phyloP scores from a whole-genome alignment of 768 basidiomycete species.

The Termitomyces sp. region DNA sequence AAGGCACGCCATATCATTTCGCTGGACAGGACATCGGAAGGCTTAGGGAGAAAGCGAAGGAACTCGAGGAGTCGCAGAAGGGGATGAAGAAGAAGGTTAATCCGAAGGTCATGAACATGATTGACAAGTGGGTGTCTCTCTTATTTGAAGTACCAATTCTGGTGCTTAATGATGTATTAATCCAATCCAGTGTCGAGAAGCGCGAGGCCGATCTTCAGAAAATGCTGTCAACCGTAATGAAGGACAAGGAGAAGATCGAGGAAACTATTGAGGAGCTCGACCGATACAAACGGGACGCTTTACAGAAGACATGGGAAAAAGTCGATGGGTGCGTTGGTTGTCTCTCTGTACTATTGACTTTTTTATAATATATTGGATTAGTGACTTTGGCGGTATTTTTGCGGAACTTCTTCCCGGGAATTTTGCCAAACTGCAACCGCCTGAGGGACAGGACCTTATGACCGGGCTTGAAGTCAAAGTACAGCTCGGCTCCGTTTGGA shows the following conservation, averaged over 20 bases:
- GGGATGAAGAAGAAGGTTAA: slow-evolving; percentile 96
- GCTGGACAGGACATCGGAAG: slow-evolving; percentile 51
- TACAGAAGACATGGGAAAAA: slow-evolving; percentile 94
- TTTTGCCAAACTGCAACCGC: slow-evolving; percentile 91
- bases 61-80: slow-evolving; percentile 74
- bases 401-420: slow-evolving; percentile 94
- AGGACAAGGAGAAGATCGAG: slow-evolving; percentile 94
- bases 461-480: slow-evolving; percentile 98
- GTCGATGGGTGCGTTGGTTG: slow-evolving; percentile 72
- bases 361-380: slow-evolving; percentile 24
- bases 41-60: slow-evolving; percentile 59
- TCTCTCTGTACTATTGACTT: neutral
- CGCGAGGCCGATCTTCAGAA: slow-evolving; percentile 81
- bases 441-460: slow-evolving; percentile 90
- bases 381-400: slow-evolving; percentile 96
- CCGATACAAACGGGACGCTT: slow-evolving; percentile 87
- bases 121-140: slow-evolving; percentile 67
- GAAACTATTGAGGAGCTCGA: slow-evolving; percentile 91
- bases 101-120: slow-evolving; percentile 92
- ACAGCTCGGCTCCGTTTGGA: slow-evolving; percentile 92
- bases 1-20: slow-evolving; percentile 82
- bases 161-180: neutral
- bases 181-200: slow-evolving; percentile 76
- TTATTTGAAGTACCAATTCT: neutral
- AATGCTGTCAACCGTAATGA: slow-evolving; percentile 82